Evolutionary conservation across 2,329 filamentous ascomycete genomes (phyloP).

Genomic region (Penicillium thymicola): DNA sequence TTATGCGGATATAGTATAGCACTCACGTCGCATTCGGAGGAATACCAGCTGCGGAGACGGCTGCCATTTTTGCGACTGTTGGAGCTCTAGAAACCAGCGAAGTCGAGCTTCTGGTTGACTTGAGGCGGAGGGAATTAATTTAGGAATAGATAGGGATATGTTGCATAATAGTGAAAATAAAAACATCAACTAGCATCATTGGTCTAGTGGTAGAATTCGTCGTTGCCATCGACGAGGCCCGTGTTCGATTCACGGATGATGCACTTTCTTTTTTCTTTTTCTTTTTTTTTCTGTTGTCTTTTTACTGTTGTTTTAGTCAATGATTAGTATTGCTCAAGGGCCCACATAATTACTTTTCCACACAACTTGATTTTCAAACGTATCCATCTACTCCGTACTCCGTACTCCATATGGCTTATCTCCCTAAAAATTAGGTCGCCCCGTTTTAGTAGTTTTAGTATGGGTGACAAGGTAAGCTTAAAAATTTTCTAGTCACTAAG

Average conservation of each 20-base stretch:
- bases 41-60: slow-evolving; percentile 28
- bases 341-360: too few species aligned
- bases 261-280: slow-evolving; percentile 26
- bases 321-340: too few species aligned
- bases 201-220: slow-evolving; percentile 47
- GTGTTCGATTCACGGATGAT: slow-evolving; percentile 49
- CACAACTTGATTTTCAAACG: too few species aligned
- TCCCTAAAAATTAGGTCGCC: too few species aligned
- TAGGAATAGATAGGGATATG: accelerated
- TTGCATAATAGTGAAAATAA: accelerated
- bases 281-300: neutral
- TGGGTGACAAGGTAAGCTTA: too few species aligned
- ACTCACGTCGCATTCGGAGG: slow-evolving; percentile 43
- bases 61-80: slow-evolving; percentile 38
- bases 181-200: slow-evolving; percentile 35
- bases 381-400: too few species aligned
- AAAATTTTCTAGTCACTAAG: too few species aligned
- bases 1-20: neutral
- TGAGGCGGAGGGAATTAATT: neutral
- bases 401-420: too few species aligned
- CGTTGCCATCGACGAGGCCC: slow-evolving; percentile 48
- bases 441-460: too few species aligned
- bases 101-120: slow-evolving; percentile 16
- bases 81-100: slow-evolving; percentile 19
- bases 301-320: too few species aligned